Evolutionary conservation across 2,329 filamentous ascomycete species (phyloP).

Genomic region (Botrytis fragariae): DNA sequence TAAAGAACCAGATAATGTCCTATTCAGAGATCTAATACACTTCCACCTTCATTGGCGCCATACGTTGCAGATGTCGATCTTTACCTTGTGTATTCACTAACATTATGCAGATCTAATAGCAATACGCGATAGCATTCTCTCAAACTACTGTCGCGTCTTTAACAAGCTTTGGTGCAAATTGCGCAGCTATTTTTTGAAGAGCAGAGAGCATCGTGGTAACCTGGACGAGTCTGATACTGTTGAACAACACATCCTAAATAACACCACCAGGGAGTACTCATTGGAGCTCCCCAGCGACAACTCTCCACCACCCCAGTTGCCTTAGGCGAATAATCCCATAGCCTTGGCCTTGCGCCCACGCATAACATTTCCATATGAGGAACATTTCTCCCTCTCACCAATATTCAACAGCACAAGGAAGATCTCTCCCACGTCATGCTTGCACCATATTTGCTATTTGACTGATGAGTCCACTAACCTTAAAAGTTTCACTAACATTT

Average conservation of each 20-base stretch:
- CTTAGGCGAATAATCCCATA: not conserved
- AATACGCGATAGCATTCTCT: not conserved
- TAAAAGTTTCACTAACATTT: slow-evolving; percentile 11
- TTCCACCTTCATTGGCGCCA: not conserved
- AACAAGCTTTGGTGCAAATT: not conserved
- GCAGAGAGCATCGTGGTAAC: not conserved
- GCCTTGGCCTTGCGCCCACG: not conserved
- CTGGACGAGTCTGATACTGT: not conserved
- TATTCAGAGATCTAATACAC: not conserved
- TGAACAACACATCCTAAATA: not conserved
- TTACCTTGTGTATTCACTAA: not conserved
- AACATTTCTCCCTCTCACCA: slow-evolving; percentile 17
- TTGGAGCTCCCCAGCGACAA: not conserved
- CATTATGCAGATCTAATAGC: not conserved
- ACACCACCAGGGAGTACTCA: not conserved
- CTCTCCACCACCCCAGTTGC: not conserved
- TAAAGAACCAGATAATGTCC: not conserved
- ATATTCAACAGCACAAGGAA: not conserved
- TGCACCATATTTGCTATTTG: slow-evolving; percentile 18
- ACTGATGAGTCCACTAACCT: slow-evolving; percentile 14
- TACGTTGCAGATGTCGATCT: not conserved
- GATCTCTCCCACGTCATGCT: slow-evolving; percentile 13
- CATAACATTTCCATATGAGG: slow-evolving; percentile 16
- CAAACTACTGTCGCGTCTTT: not conserved
- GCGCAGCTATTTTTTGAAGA: not conserved